phyloP scores from a whole-genome alignment of 441 rosid species.

The Daphne laureola region DNA sequence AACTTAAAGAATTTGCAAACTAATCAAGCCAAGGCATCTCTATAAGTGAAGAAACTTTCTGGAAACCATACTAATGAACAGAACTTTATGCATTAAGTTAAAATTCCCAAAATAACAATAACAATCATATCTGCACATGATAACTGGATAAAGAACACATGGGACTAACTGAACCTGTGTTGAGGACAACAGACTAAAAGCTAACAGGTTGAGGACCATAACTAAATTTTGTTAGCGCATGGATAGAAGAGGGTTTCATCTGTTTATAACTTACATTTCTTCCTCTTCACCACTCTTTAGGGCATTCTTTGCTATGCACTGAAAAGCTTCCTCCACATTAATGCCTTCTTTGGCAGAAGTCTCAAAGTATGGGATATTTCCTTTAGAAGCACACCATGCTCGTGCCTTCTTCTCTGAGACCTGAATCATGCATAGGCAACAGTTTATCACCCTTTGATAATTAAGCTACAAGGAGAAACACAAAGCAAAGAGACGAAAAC shows the following conservation, averaged over 20 bases:
- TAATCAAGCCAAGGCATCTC: no score
- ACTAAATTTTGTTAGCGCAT: neutral
- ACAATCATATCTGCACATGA: no score
- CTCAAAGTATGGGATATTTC: conserved; percentile 95
- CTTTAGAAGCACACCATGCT: conserved; percentile 98
- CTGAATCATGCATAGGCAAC: conserved; percentile 26
- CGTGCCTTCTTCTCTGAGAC: conserved; percentile 93
- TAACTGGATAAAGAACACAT: no score
- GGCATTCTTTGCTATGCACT: conserved; percentile 92
- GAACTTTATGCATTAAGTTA: no score
- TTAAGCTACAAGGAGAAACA: neutral
- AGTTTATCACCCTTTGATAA: conserved; percentile 1
- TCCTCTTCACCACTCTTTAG: conserved; percentile 88
- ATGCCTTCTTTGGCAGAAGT: conserved; percentile 97
- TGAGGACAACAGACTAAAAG: no score
- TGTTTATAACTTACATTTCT: conserved; percentile 61
- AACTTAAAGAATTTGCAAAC: no score
- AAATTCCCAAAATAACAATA: no score
- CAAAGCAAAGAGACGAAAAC: neutral
- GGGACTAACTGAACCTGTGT: no score
- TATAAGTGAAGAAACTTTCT: no score
- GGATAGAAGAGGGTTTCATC: neutral
- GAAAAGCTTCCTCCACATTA: conserved; percentile 96
- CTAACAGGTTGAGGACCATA: neutral
- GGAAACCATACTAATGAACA: no score